Evolutionary conservation across 2,329 filamentous ascomycete genomes (phyloP).

Genomic region (Aspergillus fructus): DNA sequence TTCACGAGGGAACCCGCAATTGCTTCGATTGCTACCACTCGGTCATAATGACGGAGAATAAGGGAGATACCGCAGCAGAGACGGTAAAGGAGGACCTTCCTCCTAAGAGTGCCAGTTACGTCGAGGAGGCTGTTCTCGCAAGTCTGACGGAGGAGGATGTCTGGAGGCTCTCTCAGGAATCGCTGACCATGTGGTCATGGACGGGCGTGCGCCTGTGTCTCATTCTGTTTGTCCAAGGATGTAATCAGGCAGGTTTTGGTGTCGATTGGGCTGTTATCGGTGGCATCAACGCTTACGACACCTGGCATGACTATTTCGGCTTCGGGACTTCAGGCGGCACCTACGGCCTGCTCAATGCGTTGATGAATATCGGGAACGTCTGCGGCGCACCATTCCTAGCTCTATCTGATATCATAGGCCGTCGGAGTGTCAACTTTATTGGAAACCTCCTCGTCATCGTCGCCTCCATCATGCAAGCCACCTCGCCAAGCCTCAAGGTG

Average conservation of each 20-base stretch:
- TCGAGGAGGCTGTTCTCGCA: slow-evolving; percentile 48
- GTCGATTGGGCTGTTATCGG: slow-evolving; percentile 53
- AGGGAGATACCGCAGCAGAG: neutral
- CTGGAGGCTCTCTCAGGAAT: slow-evolving; percentile 42
- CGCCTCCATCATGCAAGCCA: slow-evolving; percentile 43
- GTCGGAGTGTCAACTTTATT: slow-evolving; percentile 50
- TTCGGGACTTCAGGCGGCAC: slow-evolving; percentile 43
- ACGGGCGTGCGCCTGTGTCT: slow-evolving; percentile 43
- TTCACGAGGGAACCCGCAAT: neutral
- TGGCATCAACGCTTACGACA: slow-evolving; percentile 45
- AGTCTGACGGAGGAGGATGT: slow-evolving; percentile 50
- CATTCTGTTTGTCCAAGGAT: slow-evolving; percentile 49
- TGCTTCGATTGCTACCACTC: neutral
- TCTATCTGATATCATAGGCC: slow-evolving; percentile 53
- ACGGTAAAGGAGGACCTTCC: slow-evolving; percentile 2
- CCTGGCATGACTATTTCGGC: slow-evolving; percentile 48
- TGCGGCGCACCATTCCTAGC: slow-evolving; percentile 52
- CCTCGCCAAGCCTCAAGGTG: slow-evolving; percentile 25
- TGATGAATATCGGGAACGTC: slow-evolving; percentile 50
- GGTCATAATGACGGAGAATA: slow-evolving; percentile 4
- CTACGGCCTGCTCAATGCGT: slow-evolving; percentile 47
- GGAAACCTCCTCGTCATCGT: slow-evolving; percentile 48
- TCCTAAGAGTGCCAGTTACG: slow-evolving; percentile 22
- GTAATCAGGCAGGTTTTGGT: slow-evolving; percentile 50
- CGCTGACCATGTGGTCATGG: slow-evolving; percentile 42